Evolutionary conservation across 257 asterid genomes (phyloP), one percentile per base, ranked within the genome.

Genomic region (Forsythia suspensa): DNA sequence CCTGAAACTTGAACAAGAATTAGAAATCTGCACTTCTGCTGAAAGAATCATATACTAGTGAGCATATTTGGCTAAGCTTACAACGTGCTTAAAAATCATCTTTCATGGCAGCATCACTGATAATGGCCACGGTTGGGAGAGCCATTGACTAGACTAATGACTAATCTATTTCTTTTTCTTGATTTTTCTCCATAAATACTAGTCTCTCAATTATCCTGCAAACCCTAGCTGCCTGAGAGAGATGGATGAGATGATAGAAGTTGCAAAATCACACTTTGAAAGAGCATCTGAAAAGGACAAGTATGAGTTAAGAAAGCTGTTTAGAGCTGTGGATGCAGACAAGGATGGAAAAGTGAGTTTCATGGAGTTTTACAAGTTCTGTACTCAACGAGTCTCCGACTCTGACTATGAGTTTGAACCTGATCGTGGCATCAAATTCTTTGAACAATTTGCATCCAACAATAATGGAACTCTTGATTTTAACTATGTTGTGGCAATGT

Each of bases 381-480:
- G 18, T 8, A 41, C 44, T 10, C 52, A 44, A 8, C 15, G 13
- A 10, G 4, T 8, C 52, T 44, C 12, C 16, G 0, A 44, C 52
- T 10, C 15, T 44, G 52, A 11, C 16, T 8, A 11, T 8, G 55
- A 8, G 13, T 2, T 46, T 46, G 18, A 11, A 11, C 4, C 18
- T 46, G 18, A 46, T 46, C 3, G 55, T 46, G 55, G 3, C 55
- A 46, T 46, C 55, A 9, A 46, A 46, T 9, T 9, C 18, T 46
- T 46, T 9, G 18, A 46, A 46, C 16, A 46, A 2, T 11, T 46
- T 46, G 55, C 3, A 9, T 44, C 16, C 55, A 46, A 43, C 9
- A 43, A 46, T 1, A 67, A 66, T 3, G 72, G 63, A 66, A 66
- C 67, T 66, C 80, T 76, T 3, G 80, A 76, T 44, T 76, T 43